Evolutionary conservation across 2,329 filamentous ascomycete species (phyloP), one percentile per base, ranked within the genome.

Genomic region (Aspergillus carbonarius): DNA sequence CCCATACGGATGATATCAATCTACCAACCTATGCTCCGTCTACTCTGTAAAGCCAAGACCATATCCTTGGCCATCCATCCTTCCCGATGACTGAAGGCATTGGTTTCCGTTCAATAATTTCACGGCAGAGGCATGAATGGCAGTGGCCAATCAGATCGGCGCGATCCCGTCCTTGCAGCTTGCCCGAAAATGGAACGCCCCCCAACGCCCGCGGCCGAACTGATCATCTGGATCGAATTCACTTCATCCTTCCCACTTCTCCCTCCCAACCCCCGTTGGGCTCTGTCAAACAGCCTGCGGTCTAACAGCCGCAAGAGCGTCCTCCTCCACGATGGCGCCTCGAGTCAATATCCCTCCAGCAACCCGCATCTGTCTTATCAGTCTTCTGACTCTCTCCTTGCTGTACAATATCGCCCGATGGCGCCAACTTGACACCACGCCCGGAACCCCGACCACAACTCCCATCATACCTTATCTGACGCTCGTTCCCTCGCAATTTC

Each of bases 341-440:
- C 88, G 93, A 81, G 84, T 97, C 78, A 97, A 96, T 72, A 88
- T 98, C 63, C 95, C 95, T 60, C 93, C 95, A 30, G 86, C 96
- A 66, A 98, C 95, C 49, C 89, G 95, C 63, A 86, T 85, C 68
- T 83, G 93, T 57, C 88, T 99, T 68, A 85, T 90, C 71, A 83
- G 83, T 60, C 84, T 96, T 59, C 76, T 92, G 63, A 79, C 87
- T 63, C 88, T 96, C 76, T 96, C 92, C 54, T 78, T 95, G 67
- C 82, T 97, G 70, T 79, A 81, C 67, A 95, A 93, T 78, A 88
- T 90, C 65, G 78, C 77, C 51, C 70, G 78, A 73, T 80, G 76
- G 75, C 74, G 75, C 83, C 88, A 66, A 86, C 96, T 75, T 85
- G 91, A 89, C 78, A 89, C 87, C 83, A 83, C 68, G 44, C 68